phyloP scores from a whole-genome alignment of 176 grass and related monocot genomes.

The Stipa capillata region DNA sequence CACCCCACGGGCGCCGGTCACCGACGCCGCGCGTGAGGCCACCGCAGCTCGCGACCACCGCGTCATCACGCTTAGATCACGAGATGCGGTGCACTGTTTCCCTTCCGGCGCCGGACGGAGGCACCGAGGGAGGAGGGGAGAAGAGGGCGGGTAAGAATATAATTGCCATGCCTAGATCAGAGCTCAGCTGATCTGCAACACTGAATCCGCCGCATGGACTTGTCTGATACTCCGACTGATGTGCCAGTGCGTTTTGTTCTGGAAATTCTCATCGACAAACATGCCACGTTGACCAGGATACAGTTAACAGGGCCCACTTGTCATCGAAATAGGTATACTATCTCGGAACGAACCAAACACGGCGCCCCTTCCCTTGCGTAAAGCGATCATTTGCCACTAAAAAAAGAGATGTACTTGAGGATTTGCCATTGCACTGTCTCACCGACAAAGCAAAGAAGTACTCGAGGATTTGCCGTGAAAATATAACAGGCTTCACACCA shows the following conservation, averaged over 20 bases:
- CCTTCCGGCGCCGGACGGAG: not conserved
- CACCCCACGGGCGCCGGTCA: not conserved
- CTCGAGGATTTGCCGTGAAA: not conserved
- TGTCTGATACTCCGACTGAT: not conserved
- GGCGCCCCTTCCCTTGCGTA: not conserved
- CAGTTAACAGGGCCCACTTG: not conserved
- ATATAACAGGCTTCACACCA: not conserved
- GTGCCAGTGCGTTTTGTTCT: not conserved
- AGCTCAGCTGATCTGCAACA: not conserved
- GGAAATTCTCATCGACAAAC: not conserved
- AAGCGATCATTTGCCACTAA: not conserved
- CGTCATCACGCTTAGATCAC: slow-evolving; percentile 6
- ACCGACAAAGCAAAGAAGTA: not conserved
- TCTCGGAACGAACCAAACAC: not conserved
- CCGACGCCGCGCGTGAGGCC: slow-evolving; percentile 1
- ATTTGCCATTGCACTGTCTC: not conserved
- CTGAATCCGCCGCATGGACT: not conserved
- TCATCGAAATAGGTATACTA: not conserved
- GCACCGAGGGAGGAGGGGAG: not conserved
- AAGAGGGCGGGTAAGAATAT: not conserved
- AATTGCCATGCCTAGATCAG: not conserved
- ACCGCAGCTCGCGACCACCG: not conserved
- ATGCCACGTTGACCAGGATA: not conserved
- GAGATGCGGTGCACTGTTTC: slow-evolving; percentile 1
- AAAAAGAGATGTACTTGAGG: not conserved